Percentiles rank a stretch among this genome's conserved stretches.
These are phyloP conservation scores for Zymoseptoria tritici DNA, from an alignment of 2,329 filamentous ascomycete genomes.

Conservation along the genomic window DNA sequence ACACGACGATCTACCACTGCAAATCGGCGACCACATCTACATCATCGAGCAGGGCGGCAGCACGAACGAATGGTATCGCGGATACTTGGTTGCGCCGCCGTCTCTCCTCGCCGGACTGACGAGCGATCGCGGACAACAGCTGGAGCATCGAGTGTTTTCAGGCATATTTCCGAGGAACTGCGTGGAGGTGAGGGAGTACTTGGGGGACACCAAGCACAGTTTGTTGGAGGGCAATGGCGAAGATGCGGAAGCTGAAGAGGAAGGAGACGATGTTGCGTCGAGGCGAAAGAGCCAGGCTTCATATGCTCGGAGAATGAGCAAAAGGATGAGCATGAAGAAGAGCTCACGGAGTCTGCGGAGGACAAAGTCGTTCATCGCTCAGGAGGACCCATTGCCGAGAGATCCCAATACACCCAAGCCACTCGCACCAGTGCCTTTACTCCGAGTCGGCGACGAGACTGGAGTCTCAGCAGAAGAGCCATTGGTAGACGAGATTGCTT, in stretches of 20 bases:
- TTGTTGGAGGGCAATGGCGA: conserved; percentile 10
- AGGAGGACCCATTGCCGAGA: conserved; percentile 36
- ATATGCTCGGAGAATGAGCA: conserved; percentile 23
- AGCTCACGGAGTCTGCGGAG: conserved; percentile 21
- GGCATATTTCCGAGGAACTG: conserved; percentile 94
- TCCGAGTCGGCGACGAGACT: conserved; percentile 96
- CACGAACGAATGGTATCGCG: conserved; percentile 85
- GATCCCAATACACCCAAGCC: conserved; percentile 67
- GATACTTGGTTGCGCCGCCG: conserved; percentile 89
- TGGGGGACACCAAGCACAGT: conserved; percentile 45
- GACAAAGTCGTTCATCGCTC: conserved; percentile 13
- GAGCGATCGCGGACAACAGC: conserved; percentile 80
- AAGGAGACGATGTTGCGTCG: neutral
- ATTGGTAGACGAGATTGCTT: conserved; percentile 93
- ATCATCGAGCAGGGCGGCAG: conserved; percentile 90
- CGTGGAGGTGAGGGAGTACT: conserved; percentile 86
- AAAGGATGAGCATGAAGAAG: conserved; percentile 24
- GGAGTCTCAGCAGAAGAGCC: conserved; percentile 84
- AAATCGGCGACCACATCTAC: conserved; percentile 97
- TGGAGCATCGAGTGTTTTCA: conserved; percentile 95
- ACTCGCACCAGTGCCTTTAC: conserved; percentile 87
- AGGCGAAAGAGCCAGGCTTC: conserved; percentile 26
- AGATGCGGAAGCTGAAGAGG: conserved; percentile 6
- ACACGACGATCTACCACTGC: conserved; percentile 85
- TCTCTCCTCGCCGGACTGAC: conserved; percentile 88